phyloP scores from a whole-genome alignment of 2,329 filamentous ascomycete genomes.

The Xylaria digitata region DNA sequence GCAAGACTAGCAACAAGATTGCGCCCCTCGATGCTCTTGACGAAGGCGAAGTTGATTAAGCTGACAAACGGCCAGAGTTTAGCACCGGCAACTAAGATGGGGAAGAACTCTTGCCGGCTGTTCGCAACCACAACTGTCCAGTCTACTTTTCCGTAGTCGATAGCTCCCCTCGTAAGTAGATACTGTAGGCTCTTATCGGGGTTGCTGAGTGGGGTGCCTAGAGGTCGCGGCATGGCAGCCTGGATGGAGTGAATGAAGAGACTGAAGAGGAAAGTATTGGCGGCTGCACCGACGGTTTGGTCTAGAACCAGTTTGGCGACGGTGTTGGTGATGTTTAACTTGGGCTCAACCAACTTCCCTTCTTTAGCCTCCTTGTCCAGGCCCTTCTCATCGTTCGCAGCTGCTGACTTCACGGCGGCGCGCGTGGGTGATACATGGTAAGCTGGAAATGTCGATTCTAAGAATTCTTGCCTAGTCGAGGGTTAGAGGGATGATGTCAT shows the following conservation, averaged over 20 bases:
- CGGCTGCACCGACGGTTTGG: conserved; percentile 72
- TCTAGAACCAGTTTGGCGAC: conserved; percentile 75
- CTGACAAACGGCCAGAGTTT: conserved; percentile 79
- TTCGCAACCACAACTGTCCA: conserved; percentile 57
- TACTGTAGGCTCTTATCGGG: conserved; percentile 50
- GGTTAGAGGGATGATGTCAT: conserved; percentile 33
- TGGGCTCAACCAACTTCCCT: conserved; percentile 59
- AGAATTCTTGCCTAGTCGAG: conserved; percentile 72
- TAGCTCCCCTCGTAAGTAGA: conserved; percentile 49
- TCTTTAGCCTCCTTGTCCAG: conserved; percentile 52
- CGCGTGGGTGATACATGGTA: conserved; percentile 59
- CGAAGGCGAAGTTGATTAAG: conserved; percentile 73
- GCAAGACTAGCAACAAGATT: conserved; percentile 78
- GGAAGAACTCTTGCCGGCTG: conserved; percentile 68
- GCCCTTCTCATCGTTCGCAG: conserved; percentile 56
- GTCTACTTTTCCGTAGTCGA: conserved; percentile 60
- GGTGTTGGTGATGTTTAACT: conserved; percentile 72
- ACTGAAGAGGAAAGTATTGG: conserved; percentile 70
- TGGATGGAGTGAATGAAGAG: conserved; percentile 67
- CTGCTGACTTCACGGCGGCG: conserved; percentile 55
- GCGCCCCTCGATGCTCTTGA: conserved; percentile 77
- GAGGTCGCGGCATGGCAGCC: conserved; percentile 56
- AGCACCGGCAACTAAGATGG: conserved; percentile 75
- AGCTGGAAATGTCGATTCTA: conserved; percentile 80
- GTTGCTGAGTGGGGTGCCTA: conserved; percentile 50